These are phyloP conservation scores for Bromus sterilis DNA, from an alignment of 176 grass and related monocot genomes.

Conservation along the genomic window DNA sequence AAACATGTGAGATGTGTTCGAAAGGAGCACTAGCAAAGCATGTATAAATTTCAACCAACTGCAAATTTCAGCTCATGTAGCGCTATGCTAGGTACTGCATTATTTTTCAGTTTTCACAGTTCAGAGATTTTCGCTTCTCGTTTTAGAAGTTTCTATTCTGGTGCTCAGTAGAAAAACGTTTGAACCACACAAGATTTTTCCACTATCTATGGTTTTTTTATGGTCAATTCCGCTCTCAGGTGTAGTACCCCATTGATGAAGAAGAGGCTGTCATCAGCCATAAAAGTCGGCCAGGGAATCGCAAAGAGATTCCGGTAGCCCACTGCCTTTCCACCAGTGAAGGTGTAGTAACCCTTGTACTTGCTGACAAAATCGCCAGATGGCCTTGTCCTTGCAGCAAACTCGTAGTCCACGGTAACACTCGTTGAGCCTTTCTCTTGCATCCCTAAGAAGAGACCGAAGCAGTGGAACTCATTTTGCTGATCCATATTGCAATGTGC, in stretches of 20 bases:
- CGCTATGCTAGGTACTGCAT: too few relatives aligned
- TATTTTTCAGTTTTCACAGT: not conserved
- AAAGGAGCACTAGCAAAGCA: too few relatives aligned
- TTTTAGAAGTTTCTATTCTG: constrained; percentile 25
- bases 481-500: constrained; percentile 90
- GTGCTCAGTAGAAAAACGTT: constrained; percentile 12
- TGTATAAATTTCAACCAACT: too few relatives aligned
- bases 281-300: constrained; percentile 78
- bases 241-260: constrained; percentile 87
- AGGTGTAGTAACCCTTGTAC: constrained; percentile 93
- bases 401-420: constrained; percentile 91
- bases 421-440: constrained; percentile 91
- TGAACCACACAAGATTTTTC: not conserved
- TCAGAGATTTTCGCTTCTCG: not conserved
- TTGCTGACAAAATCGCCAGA: constrained; percentile 87
- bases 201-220: constrained; percentile 60
- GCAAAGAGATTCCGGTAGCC: constrained; percentile 93
- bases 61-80: too few relatives aligned
- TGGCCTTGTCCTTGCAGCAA: constrained; percentile 74
- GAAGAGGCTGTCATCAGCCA: constrained; percentile 91
- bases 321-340: constrained; percentile 86
- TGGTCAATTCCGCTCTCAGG: constrained; percentile 81
- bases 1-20: too few relatives aligned
- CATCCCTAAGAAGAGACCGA: constrained; percentile 96
- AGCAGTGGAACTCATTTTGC: constrained; percentile 77